Conservation (phyloP, 768 basidiomycete species). For the Rhodotorula kratochvilovae region DNA sequence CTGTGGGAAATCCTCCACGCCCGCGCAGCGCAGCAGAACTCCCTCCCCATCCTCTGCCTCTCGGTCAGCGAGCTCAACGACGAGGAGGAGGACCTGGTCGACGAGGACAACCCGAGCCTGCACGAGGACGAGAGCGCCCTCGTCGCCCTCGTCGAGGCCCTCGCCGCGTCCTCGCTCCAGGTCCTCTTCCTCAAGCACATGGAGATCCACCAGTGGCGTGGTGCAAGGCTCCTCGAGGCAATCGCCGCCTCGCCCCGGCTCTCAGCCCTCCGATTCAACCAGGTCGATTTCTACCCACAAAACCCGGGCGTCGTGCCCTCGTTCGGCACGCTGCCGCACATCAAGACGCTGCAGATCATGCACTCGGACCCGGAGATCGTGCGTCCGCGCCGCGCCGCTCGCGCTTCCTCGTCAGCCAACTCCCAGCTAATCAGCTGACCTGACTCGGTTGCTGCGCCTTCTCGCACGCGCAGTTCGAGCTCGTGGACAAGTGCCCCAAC, state of each 20-base stretch:
- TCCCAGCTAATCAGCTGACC: neutral
- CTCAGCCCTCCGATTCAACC: constrained; percentile 21
- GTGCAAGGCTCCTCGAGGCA: neutral
- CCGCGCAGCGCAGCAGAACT: too few species aligned
- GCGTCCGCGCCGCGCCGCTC: neutral
- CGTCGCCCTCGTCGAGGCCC: constrained; percentile 91
- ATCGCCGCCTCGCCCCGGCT: neutral
- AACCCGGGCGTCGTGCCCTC: neutral
- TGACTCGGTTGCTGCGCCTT: too few species aligned
- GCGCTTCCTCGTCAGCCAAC: too few species aligned
- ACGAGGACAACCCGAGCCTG: neutral
- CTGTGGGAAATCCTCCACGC: neutral
- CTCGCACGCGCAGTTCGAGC: neutral
- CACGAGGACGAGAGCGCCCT: constrained; percentile 82
- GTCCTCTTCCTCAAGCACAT: constrained; percentile 20
- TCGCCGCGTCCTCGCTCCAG: constrained; percentile 72
- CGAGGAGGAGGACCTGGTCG: neutral
- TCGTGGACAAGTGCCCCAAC: constrained; percentile 7
- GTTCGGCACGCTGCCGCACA: neutral
- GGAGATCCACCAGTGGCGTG: neutral
- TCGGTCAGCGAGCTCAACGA: neutral
- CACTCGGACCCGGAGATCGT: constrained; percentile 18
- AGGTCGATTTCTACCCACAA: constrained; percentile 1
- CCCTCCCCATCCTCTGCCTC: neutral
- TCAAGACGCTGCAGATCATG: constrained; percentile 36